A percentile compares a stretch with the other conserved stretches of the same genome.
Conservation (phyloP, 495 filamentous ascomycete genomes). For the Aspergillus haitiensis region DNA sequence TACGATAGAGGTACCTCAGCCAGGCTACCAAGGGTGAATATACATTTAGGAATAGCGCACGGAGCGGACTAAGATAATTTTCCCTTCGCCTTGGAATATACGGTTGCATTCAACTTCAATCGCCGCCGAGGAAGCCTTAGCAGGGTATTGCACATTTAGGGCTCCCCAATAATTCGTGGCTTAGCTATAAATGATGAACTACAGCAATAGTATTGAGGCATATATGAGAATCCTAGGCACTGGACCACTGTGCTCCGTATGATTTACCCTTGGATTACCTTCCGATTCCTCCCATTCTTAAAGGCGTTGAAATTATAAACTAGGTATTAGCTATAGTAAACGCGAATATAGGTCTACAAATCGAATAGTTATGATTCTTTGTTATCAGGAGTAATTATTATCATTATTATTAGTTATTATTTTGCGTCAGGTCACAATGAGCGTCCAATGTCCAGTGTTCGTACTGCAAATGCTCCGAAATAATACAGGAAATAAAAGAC, state of each 20-base stretch:
- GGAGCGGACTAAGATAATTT: not conserved
- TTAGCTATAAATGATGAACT: constrained; percentile 9
- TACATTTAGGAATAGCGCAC: not conserved
- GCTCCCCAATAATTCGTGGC: constrained; percentile 18
- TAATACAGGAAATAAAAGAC: too few species aligned
- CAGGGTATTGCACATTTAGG: constrained; percentile 3
- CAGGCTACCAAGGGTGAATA: not conserved
- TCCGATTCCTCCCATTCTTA: constrained; percentile 12
- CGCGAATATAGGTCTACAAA: too few species aligned
- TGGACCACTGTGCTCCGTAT: constrained; percentile 25
- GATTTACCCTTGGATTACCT: constrained; percentile 1
- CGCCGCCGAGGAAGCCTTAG: constrained; percentile 2
- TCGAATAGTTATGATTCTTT: too few species aligned
- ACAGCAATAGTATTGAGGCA: constrained; percentile 6
- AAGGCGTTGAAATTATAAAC: constrained; percentile 10
- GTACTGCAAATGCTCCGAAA: too few species aligned
- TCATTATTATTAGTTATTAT: too few species aligned
- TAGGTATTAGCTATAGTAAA: not conserved
- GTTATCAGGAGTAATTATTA: too few species aligned
- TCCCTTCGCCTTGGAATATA: not conserved
- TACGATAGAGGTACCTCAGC: too few species aligned
- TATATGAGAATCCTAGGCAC: constrained; percentile 16
- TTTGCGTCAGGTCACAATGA: too few species aligned
- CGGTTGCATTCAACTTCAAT: constrained; percentile 11
- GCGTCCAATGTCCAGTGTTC: too few species aligned